Evolutionary conservation across 805 yeast species (phyloP).

Genomic region (Maudiozyma saulgeensis): DNA sequence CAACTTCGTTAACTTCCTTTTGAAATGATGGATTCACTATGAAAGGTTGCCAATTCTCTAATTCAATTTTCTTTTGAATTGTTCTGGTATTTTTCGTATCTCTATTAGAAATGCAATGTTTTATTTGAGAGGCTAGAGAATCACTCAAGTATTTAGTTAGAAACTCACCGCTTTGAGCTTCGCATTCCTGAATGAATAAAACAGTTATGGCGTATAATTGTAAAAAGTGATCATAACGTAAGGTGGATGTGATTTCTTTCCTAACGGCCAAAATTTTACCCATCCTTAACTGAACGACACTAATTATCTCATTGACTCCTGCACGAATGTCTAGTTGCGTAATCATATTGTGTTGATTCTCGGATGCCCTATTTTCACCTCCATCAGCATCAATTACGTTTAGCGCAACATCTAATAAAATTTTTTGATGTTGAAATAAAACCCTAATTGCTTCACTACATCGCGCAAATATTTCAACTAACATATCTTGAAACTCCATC

Average conservation of each 20-base stretch:
- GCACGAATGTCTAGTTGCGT: slow-evolving; percentile 58
- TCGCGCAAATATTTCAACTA: slow-evolving; percentile 48
- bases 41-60: slow-evolving; percentile 74
- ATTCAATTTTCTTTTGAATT: slow-evolving; percentile 44
- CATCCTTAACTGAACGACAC: slow-evolving; percentile 63
- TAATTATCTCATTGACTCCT: slow-evolving; percentile 59
- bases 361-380: slow-evolving; percentile 18
- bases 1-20: slow-evolving; percentile 39
- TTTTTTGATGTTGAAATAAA: slow-evolving; percentile 67
- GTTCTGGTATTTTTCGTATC: slow-evolving; percentile 43
- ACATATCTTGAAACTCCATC: slow-evolving; percentile 64
- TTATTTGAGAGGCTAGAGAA: slow-evolving; percentile 56
- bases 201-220: slow-evolving; percentile 57
- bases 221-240: slow-evolving; percentile 53
- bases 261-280: slow-evolving; percentile 72
- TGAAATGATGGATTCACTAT: slow-evolving; percentile 45
- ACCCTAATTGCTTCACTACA: slow-evolving; percentile 67
- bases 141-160: slow-evolving; percentile 53
- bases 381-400: slow-evolving; percentile 28
- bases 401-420: slow-evolving; percentile 62
- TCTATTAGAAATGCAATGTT: slow-evolving; percentile 44
- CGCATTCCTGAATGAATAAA: slow-evolving; percentile 73
- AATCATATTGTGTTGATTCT: slow-evolving; percentile 30
- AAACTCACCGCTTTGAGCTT: slow-evolving; percentile 62
- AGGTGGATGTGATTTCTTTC: slow-evolving; percentile 53